phyloP scores from a whole-genome alignment of 2,329 filamentous ascomycete species.

The Nigrospora oryzae region DNA sequence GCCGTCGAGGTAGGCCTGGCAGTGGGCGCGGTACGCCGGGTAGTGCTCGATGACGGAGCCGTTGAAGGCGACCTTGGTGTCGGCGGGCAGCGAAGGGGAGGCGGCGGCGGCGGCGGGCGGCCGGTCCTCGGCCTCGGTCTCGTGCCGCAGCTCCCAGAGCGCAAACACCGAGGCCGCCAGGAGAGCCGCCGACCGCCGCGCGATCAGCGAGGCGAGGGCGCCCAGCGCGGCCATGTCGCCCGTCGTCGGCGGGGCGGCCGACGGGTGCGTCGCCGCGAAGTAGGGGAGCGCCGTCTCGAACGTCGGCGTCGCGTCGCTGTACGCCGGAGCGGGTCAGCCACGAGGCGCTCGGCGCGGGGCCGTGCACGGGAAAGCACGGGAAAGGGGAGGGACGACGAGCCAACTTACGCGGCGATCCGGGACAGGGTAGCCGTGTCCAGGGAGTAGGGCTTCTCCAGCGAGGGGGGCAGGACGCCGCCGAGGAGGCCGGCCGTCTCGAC shows the following conservation, averaged over 20 bases:
- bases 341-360: not conserved
- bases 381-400: not conserved
- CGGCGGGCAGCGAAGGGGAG: slow-evolving; percentile 18
- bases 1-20: slow-evolving; percentile 55
- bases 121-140: slow-evolving; percentile 27
- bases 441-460: slow-evolving; percentile 43
- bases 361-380: not conserved
- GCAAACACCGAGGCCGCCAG: slow-evolving; percentile 51
- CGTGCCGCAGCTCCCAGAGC: slow-evolving; percentile 48
- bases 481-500: slow-evolving; percentile 45
- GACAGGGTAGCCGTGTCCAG: slow-evolving; percentile 54
- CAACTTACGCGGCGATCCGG: slow-evolving; percentile 44
- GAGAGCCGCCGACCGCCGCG: slow-evolving; percentile 49
- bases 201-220: slow-evolving; percentile 43
- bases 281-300: slow-evolving; percentile 34
- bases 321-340: slow-evolving; percentile 3
- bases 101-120: slow-evolving; percentile 10
- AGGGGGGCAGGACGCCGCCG: slow-evolving; percentile 47
- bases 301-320: slow-evolving; percentile 34
- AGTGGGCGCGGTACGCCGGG: slow-evolving; percentile 53
- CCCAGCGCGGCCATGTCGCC: slow-evolving; percentile 44
- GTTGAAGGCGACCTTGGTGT: slow-evolving; percentile 65
- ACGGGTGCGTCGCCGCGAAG: slow-evolving; percentile 27
- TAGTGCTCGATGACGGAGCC: slow-evolving; percentile 76
- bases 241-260: slow-evolving; percentile 25